Evolutionary conservation across 129 eudicot genomes (phyloP), one percentile per base, ranked within the genome.

Genomic region (Pulicaria dysenterica): DNA sequence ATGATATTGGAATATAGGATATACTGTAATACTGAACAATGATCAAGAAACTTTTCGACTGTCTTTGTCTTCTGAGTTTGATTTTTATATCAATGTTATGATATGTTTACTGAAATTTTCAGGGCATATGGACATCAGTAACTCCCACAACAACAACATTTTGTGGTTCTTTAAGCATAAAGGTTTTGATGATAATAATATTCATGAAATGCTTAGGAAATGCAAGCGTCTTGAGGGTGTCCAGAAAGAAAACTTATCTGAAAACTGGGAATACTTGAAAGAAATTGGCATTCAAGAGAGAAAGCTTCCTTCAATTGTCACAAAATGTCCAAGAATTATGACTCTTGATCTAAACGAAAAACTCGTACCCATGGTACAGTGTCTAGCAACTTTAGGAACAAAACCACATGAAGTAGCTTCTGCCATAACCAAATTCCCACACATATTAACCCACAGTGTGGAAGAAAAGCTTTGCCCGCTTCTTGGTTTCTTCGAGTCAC

Each of bases 391-490:
- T 31, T 58, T 90, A 24, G 88, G 75, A 19, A 84, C 97, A 40
- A 90, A 95, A 81, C 97, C 93, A 8, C 50, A 73, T 6, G 99
- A 95, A 74, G 92, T 95, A 36, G 91, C 99, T 57, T 77, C 91
- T 5, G 91, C 97, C 58, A 88, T 95, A 40, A 86, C 92, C 51
- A 95, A 88, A 72, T 95, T 95, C 73, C 99, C 99, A 0, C 87
- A 90, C 62, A 77, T 95, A 24, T 85, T 95, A 56, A 76, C 84
- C 9, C 96, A 95, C 82, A 88, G 94, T 36, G 82, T 91, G 40
- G 97, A 95, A 83, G 94, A 88, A 67, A 95, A 95, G 77, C 96
- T 90, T 12, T 90, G 97, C 74, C 99, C 99, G 0, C 90, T 90
- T 67, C 78, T 90, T 2, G 99, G 89, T 39, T 94, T 94, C 82